Conservation (phyloP, 2,329 filamentous ascomycete species). For the Sporothrix curviconia region DNA sequence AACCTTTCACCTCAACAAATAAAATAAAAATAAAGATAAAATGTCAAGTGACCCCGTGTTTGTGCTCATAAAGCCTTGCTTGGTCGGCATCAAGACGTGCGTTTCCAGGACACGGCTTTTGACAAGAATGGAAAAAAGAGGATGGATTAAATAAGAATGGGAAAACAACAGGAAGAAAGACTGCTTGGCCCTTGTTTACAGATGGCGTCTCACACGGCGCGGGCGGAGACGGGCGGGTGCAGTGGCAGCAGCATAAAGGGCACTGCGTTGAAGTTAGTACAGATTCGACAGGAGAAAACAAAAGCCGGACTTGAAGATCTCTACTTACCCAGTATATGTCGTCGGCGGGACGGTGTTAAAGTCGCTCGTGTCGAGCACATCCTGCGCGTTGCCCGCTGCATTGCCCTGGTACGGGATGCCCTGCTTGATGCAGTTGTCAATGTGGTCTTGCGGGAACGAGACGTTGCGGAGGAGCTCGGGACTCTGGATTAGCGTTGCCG, state of each 20-base stretch:
- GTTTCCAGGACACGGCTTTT: neutral
- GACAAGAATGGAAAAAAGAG: neutral
- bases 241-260: slow-evolving; percentile 3
- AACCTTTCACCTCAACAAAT: neutral
- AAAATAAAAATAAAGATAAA: neutral
- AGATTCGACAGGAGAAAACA: neutral
- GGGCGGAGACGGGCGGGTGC: neutral
- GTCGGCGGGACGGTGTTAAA: slow-evolving; percentile 46
- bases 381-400: slow-evolving; percentile 56
- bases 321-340: slow-evolving; percentile 38
- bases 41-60: neutral
- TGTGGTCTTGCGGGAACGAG: slow-evolving; percentile 53
- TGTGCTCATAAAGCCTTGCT: neutral
- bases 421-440: slow-evolving; percentile 38
- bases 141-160: neutral
- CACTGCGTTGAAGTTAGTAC: neutral
- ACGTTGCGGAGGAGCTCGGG: slow-evolving; percentile 50
- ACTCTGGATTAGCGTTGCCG: slow-evolving; percentile 48
- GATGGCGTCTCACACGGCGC: slow-evolving; percentile 2
- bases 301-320: neutral
- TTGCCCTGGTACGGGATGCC: slow-evolving; percentile 52
- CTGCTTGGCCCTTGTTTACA: neutral
- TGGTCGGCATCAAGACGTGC: no score
- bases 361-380: slow-evolving; percentile 48
- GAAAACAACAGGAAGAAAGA: neutral